Conservation (phyloP, 2,329 filamentous ascomycete species). For the Nigrospora oryzae region DNA sequence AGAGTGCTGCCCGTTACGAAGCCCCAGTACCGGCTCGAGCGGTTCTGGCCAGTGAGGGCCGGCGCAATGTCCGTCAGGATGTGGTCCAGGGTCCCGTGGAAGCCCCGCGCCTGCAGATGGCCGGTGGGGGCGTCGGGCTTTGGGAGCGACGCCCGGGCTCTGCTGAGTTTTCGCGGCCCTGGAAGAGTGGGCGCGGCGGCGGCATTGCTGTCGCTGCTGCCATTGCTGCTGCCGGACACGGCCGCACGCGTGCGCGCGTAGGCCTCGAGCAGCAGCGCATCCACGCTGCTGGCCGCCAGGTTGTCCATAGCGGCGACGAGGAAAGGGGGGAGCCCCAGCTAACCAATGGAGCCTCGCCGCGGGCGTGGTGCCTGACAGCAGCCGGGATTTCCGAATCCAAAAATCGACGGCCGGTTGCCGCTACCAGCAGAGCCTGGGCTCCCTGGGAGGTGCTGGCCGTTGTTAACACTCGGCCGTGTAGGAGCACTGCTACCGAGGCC, state of each 20-base stretch:
- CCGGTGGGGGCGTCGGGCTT: constrained; percentile 10
- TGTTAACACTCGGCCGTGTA: too few relatives aligned
- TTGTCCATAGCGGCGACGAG: too few relatives aligned
- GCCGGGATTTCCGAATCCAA: too few relatives aligned
- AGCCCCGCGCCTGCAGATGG: constrained; percentile 24
- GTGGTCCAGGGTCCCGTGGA: constrained; percentile 28
- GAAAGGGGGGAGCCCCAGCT: too few relatives aligned
- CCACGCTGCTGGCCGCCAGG: neutral
- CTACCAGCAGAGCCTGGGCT: too few relatives aligned
- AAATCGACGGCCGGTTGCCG: too few relatives aligned
- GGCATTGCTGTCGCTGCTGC: constrained; percentile 5
- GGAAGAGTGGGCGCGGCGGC: constrained; percentile 28
- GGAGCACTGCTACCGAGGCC: too few relatives aligned
- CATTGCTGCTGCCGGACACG: neutral
- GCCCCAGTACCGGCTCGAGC: constrained; percentile 68
- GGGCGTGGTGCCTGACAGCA: too few relatives aligned
- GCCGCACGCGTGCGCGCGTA: neutral
- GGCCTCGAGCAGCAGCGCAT: neutral
- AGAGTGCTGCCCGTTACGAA: constrained; percentile 81
- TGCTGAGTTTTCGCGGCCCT: constrained; percentile 17
- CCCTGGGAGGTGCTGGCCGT: too few relatives aligned
- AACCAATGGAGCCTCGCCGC: too few relatives aligned
- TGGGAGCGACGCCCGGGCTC: constrained; percentile 32
- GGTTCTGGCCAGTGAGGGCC: constrained; percentile 58
- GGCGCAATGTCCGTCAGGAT: constrained; percentile 38